phyloP scores from a whole-genome alignment of 192 early-diverging fungal species.

The Entrophospora sp. region DNA sequence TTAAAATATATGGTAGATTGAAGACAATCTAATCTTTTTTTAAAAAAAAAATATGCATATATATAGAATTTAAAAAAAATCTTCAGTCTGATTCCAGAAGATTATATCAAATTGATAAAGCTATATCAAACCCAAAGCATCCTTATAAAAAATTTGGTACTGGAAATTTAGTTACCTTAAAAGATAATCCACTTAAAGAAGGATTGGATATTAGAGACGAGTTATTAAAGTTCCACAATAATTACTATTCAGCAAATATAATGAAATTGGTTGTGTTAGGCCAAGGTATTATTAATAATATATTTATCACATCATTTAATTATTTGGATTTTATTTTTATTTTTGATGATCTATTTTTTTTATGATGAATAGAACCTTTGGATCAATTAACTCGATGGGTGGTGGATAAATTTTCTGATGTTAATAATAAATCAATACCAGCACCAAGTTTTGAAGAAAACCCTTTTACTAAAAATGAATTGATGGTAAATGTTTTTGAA shows the following conservation, averaged over 20 bases:
- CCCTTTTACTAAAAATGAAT: constrained; percentile 59
- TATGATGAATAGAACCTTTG: constrained; percentile 64
- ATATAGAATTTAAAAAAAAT: constrained; percentile 79
- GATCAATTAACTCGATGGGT: constrained; percentile 70
- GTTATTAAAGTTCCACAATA: constrained; percentile 72
- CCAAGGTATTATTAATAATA: constrained; percentile 26
- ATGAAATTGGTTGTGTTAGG: constrained; percentile 85
- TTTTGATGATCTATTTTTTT: no score
- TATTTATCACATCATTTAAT: constrained; percentile 1
- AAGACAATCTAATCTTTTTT: no score
- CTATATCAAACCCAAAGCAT: constrained; percentile 56
- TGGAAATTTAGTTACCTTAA: constrained; percentile 74
- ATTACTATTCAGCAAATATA: constrained; percentile 85
- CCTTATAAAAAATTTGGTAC: constrained; percentile 83
- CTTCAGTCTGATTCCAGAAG: constrained; percentile 76
- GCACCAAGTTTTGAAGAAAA: constrained; percentile 59
- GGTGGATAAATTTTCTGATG: constrained; percentile 63
- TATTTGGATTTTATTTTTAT: no score
- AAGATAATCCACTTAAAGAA: constrained; percentile 42
- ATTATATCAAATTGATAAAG: constrained; percentile 70
- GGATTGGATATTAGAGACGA: constrained; percentile 72
- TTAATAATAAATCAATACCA: constrained; percentile 58
- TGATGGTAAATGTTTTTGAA: no score
- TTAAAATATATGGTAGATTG: not conserved
- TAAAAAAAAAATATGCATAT: no score